These are phyloP conservation scores for Boletellus sp. DNA, from an alignment of 768 basidiomycete species.

Conservation along the genomic window DNA sequence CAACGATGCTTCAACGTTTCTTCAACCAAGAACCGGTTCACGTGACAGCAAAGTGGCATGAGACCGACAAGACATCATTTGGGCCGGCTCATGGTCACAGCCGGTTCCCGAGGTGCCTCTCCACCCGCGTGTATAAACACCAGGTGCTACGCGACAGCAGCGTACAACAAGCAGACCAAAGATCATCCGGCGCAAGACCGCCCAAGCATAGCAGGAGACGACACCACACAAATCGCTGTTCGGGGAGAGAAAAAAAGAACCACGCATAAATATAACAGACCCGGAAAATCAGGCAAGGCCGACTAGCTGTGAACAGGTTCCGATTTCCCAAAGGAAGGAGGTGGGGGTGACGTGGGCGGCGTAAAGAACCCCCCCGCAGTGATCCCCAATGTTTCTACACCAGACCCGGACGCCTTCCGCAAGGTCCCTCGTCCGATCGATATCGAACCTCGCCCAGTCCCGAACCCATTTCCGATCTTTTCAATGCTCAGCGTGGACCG, in stretches of 20 bases:
- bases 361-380: conserved; percentile 78
- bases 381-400: conserved; percentile 71
- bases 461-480: conserved; percentile 24
- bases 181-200: neutral
- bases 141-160: neutral
- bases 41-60: too few relatives aligned
- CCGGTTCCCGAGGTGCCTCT: too few relatives aligned
- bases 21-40: too few relatives aligned
- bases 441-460: conserved; percentile 54
- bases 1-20: neutral
- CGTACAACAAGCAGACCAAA: neutral
- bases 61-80: too few relatives aligned
- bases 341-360: conserved; percentile 41
- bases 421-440: conserved; percentile 60
- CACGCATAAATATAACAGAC: neutral
- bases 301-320: conserved; percentile 4
- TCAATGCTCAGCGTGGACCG: conserved; percentile 69
- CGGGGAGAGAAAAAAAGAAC: neutral
- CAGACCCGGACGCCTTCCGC: conserved; percentile 62
- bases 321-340: conserved; percentile 14
- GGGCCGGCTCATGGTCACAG: too few relatives aligned
- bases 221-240: neutral
- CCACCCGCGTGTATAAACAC: too few relatives aligned
- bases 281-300: neutral
- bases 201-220: neutral